Conservation (phyloP, 306 rosid species). For the Aeschynomene evenia region DNA sequence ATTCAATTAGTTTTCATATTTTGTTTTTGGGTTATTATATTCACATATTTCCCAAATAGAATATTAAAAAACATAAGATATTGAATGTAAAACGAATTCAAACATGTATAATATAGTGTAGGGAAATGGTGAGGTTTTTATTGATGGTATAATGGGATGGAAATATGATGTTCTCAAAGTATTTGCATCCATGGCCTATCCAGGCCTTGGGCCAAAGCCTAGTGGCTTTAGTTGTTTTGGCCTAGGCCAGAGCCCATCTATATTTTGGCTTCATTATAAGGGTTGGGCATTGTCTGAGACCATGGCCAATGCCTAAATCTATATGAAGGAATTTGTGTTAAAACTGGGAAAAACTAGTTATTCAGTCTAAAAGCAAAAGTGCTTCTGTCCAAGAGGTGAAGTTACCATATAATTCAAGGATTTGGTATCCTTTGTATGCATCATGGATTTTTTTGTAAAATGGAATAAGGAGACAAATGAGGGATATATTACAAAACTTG, state of each 20-base stretch:
- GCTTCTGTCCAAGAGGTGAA: neutral
- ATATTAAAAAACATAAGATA: neutral
- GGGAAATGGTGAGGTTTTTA: neutral
- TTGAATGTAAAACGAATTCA: neutral
- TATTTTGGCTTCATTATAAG: neutral
- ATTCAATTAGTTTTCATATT: constrained; percentile 5
- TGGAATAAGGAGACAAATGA: neutral
- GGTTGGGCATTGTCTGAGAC: neutral
- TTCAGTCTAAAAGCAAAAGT: too few relatives aligned
- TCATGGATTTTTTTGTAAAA: neutral
- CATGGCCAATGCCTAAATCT: neutral
- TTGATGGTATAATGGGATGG: neutral
- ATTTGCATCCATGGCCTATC: neutral
- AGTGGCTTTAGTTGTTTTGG: neutral
- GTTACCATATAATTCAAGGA: neutral
- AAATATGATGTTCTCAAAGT: neutral
- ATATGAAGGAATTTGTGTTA: neutral
- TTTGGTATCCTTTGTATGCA: neutral
- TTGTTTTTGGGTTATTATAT: neutral
- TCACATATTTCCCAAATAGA: constrained; percentile 9
- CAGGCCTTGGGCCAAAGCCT: neutral
- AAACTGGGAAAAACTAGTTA: too few relatives aligned
- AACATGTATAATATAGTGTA: neutral
- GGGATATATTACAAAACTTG: neutral
- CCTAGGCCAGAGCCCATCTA: neutral